Base-by-base conservation (phyloP, 2,329 filamentous ascomycete species). In the Beauveria brongniartii region DNA sequence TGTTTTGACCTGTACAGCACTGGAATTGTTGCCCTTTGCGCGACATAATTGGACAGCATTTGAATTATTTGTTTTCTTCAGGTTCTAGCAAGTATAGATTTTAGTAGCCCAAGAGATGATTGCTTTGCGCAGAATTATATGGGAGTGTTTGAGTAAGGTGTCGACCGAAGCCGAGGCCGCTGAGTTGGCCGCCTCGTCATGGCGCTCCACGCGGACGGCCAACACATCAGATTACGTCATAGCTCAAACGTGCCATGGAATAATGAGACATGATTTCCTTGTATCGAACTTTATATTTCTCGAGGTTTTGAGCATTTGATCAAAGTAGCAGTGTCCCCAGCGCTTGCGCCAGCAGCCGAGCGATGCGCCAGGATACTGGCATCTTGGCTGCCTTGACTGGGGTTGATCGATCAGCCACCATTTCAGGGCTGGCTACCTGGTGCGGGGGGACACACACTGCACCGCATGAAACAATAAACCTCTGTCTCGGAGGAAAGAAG, bases 161-260 rank as follows among this genome's bases (percentile, higher is more conserved):
- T 14, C 22, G 46, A 58, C 44, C 46, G 24, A 30, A 1, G n/a
- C 34, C 10, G 6, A 22, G 24, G 34, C 41, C 24, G 24, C 24
- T 24, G 14, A 2, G 52, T 20, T 26, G 20, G 26, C 22, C 24
- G n/a, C 37, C 12, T 46, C n/a, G 20, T 30, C 22, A 1, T 37
- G 56, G 56, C 48, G 52, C 52, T 50, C 46, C 59, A 61, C 52
- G 59, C 43, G 59, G 46, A 55, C 52, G 43, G 34, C 34, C n/a
- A 43, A n/a, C 18, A 40, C 44, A 48, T 24, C 24, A 43, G 22
- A 61, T 61, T 61, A 52, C 52, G 51, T 55, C 59, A 61, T 61
- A 40, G 52, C 24, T 46, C 47, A n/a, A 37, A 26, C 22, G 41
- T 40, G 14, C 10, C 1, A 6, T n/a, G 22, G 14, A 30, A 22